Evolutionary conservation across 1,284 basidiomycete genomes (phyloP), one percentile per base, ranked within the genome.

Genomic region (Ganoderma multipileum): DNA sequence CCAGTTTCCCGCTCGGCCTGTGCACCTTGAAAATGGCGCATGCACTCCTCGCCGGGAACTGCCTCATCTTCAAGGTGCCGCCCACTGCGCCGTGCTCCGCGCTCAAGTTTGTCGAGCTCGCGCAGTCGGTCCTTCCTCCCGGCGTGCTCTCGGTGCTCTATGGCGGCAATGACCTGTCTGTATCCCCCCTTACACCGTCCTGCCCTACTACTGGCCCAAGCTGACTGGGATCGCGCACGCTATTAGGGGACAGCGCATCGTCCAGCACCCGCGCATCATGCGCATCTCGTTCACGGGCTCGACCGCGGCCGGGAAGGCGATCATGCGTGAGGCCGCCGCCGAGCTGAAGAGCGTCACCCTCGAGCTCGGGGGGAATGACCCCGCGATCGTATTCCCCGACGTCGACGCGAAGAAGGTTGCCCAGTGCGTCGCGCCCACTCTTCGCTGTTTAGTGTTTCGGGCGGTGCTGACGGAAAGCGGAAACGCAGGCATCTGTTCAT

Each of bases 21-120:
- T 79, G 82, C 76, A 69, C 82, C 61, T 86, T 85, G 85, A 87
- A 88, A 79, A 71, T 87, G 69, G 85, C 80, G n/a, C 87, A 87
- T n/a, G 86, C 86, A 12, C 81, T 88, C 58, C 84, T 87, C 14
- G 79, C 82, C 41, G 87, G 87, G 64, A 86, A 85, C 82, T 82
- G 82, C 66, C 80, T 89, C 71, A 83, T 89, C 74, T 78, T 88
- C 73, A 88, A 89, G 81, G 83, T 71, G 0, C 65, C 72, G 4
- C 72, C 72, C 11, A 66, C 58, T 20, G 61, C 68, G 14, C 72
- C 72, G 0, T 66, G 72, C 57, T 28, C 61, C 30, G 47, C 57
- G 16, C 33, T 70, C 18, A 72, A 72, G 54, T 64, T 74, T 26
- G 54, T 74, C 33, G 72, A 72, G 60, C 65, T 68, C 39, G 71